Conservation (phyloP, 129 eudicot genomes). For the Erigeron canadensis region DNA sequence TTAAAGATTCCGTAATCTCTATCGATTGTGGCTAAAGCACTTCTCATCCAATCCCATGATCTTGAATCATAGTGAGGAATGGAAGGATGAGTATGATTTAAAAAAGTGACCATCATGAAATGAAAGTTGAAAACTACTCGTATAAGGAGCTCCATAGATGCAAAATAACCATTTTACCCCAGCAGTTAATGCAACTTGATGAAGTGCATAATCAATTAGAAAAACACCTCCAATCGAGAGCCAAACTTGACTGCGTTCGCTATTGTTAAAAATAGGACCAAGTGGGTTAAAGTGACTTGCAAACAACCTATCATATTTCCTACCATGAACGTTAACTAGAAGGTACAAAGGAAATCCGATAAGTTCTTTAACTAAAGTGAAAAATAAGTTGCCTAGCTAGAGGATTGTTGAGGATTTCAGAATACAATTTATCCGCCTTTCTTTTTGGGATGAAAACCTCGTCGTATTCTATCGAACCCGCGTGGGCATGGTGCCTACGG, state of each 20-base stretch:
- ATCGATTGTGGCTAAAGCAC: conserved; percentile 36
- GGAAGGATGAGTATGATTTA: conserved; percentile 32
- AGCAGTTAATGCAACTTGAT: conserved; percentile 6
- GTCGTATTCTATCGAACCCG: conserved; percentile 32
- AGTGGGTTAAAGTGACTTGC: conserved; percentile 30
- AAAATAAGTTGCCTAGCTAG: neutral
- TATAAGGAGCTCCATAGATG: conserved; percentile 27
- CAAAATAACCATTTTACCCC: conserved; percentile 19
- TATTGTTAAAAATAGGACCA: conserved; percentile 30
- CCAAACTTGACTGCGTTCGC: conserved; percentile 33
- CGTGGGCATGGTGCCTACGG: conserved; percentile 36
- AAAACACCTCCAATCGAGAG: conserved; percentile 29
- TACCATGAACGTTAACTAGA: conserved; percentile 22
- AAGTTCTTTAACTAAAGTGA: conserved; percentile 24
- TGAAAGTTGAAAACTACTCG: conserved; percentile 7
- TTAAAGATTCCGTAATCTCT: conserved; percentile 37
- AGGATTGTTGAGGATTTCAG: conserved; percentile 30
- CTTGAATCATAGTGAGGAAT: conserved; percentile 39
- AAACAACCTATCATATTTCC: conserved; percentile 21
- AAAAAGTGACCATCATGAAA: conserved; percentile 9
- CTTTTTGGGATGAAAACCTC: conserved; percentile 31
- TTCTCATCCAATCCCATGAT: conserved; percentile 45
- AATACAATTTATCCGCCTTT: conserved; percentile 26
- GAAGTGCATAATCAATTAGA: conserved; percentile 9
- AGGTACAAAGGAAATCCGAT: conserved; percentile 36